Conservation (phyloP, 2,329 filamentous ascomycete species). For the Botrytis tulipae region DNA sequence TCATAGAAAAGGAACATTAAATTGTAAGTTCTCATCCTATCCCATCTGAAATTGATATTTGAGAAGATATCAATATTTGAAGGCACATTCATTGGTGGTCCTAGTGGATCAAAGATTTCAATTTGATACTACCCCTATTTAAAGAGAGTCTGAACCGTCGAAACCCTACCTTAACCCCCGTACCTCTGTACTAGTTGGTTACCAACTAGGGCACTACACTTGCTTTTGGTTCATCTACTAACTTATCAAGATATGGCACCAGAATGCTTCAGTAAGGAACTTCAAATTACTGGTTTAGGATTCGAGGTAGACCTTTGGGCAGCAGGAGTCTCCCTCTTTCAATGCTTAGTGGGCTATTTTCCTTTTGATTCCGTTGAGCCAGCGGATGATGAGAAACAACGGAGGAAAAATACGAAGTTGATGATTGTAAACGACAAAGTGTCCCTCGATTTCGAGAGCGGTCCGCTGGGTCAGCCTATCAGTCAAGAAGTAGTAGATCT, state of each 20-base stretch:
- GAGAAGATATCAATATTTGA: background rate
- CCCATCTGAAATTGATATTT: background rate
- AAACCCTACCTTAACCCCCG: background rate
- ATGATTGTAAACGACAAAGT: background rate
- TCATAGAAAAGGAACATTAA: background rate
- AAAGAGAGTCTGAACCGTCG: background rate
- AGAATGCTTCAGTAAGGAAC: background rate
- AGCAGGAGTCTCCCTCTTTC: background rate
- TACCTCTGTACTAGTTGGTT: background rate
- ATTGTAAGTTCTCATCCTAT: background rate
- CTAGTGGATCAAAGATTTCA: background rate
- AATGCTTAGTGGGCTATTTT: background rate
- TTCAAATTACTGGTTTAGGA: background rate
- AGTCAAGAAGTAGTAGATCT: background rate
- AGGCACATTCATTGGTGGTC: background rate
- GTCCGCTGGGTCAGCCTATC: no score
- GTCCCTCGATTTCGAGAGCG: background rate
- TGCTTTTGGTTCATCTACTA: background rate
- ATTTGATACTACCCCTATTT: background rate
- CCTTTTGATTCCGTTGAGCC: background rate
- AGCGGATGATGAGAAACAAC: background rate
- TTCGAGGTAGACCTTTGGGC: background rate
- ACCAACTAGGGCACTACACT: background rate
- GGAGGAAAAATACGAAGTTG: no score
- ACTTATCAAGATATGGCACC: background rate